Conservation (phyloP, 2,329 filamentous ascomycete genomes). For the Ophiobolus disseminans region DNA sequence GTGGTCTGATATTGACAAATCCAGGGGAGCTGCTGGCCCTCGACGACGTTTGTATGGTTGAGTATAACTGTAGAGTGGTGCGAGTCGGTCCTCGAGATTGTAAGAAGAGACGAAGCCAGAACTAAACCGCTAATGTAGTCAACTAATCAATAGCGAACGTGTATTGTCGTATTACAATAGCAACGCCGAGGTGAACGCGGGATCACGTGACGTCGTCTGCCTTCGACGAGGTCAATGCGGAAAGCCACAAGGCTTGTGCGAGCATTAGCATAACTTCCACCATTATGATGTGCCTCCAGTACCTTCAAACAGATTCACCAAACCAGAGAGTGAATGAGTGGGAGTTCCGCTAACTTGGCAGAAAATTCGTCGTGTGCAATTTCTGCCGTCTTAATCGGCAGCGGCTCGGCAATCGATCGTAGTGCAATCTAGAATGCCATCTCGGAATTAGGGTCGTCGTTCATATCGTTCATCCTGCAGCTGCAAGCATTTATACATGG, state of each 20-base stretch:
- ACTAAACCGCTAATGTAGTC: background rate
- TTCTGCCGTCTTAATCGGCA: slow-evolving; percentile 12
- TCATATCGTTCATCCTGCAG: too few species aligned
- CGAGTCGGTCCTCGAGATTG: too few species aligned
- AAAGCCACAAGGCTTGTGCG: slow-evolving; percentile 13
- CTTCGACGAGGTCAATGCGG: slow-evolving; percentile 11
- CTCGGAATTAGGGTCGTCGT: too few species aligned
- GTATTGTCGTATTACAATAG: background rate
- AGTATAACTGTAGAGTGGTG: too few species aligned
- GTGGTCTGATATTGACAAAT: too few species aligned
- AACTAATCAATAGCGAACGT: slow-evolving; percentile 12
- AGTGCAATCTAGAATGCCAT: background rate
- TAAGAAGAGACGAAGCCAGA: too few species aligned
- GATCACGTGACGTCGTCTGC: slow-evolving; percentile 22
- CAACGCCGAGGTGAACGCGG: slow-evolving; percentile 10
- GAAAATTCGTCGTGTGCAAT: slow-evolving; percentile 13
- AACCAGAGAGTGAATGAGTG: background rate
- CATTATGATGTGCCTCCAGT: slow-evolving; percentile 5
- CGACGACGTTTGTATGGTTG: too few species aligned
- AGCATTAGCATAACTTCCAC: slow-evolving; percentile 15
- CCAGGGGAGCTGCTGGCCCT: too few species aligned
- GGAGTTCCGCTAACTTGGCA: background rate
- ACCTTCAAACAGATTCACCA: slow-evolving; percentile 9
- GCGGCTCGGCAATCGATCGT: too few species aligned
- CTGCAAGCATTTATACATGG: too few species aligned